Percentiles rank a stretch among this genome's conserved stretches.
These are phyloP conservation scores for Flaveria sonorensis DNA, from an alignment of 129 eudicot genomes.

Conservation along the genomic window DNA sequence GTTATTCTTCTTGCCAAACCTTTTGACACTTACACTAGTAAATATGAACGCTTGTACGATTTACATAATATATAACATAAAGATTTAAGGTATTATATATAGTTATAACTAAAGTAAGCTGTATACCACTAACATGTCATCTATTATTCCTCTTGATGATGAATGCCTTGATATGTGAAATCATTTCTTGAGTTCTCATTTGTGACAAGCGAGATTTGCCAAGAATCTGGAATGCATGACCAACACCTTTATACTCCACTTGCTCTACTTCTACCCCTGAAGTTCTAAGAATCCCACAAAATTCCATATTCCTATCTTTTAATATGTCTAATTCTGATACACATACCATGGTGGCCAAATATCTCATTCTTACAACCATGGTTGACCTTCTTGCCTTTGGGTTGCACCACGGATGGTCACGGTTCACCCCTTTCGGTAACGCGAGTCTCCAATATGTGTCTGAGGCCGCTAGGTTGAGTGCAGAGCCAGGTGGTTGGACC, in stretches of 20 bases:
- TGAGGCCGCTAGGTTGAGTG: conserved; percentile 51
- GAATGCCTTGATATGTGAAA: conserved; percentile 42
- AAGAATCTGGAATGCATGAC: conserved; percentile 88
- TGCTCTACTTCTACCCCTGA: conserved; percentile 57
- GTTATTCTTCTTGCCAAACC: neutral
- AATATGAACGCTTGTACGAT: neutral
- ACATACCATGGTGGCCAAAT: conserved; percentile 49
- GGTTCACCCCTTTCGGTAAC: conserved; percentile 62
- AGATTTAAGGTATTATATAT: neutral
- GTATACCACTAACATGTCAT: neutral
- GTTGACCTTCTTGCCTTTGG: conserved; percentile 43
- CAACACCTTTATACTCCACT: conserved; percentile 64
- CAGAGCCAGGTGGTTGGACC: conserved; percentile 53
- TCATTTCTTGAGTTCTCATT: conserved; percentile 50
- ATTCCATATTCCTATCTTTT: conserved; percentile 74
- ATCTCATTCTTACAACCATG: conserved; percentile 25
- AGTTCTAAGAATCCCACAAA: conserved; percentile 48
- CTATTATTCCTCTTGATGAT: neutral
- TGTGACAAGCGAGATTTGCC: conserved; percentile 56
- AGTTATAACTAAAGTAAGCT: neutral
- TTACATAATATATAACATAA: neutral
- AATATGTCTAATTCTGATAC: conserved; percentile 71
- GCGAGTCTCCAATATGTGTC: conserved; percentile 84
- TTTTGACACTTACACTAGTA: neutral
- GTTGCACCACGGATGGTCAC: conserved; percentile 90